Conservation (phyloP, 306 rosid species). For the Vigna radiata region DNA sequence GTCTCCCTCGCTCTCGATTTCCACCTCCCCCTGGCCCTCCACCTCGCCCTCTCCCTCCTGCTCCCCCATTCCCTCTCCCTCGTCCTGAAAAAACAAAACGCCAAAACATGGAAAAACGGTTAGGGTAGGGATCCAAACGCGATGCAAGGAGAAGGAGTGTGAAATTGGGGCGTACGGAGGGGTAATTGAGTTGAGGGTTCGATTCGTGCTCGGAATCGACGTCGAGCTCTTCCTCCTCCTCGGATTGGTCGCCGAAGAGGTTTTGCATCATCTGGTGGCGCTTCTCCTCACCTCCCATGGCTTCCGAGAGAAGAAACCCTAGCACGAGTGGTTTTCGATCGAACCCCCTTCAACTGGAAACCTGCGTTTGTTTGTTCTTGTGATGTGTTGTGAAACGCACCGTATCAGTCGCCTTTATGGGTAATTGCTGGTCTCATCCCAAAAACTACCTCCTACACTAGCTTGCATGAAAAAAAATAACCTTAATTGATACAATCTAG, state of each 20-base stretch:
- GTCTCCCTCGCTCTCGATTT: conserved; percentile 87
- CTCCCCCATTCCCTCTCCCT: conserved; percentile 53
- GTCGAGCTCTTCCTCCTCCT: conserved; percentile 81
- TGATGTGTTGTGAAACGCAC: not conserved
- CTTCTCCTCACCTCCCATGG: conserved; percentile 88
- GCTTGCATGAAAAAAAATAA: too few relatives aligned
- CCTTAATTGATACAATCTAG: too few relatives aligned
- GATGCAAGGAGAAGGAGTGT: not conserved
- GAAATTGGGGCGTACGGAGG: conserved; percentile 55
- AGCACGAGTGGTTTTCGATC: not conserved
- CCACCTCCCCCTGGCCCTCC: conserved; percentile 88
- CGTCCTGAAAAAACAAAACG: conserved; percentile 52
- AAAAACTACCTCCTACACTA: too few relatives aligned
- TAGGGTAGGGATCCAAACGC: not conserved
- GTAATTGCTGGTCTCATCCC: not conserved
- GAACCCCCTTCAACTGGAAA: not conserved
- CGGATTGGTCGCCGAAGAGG: conserved; percentile 96
- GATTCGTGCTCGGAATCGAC: conserved; percentile 94
- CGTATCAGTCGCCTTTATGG: not conserved
- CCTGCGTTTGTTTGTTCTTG: not conserved
- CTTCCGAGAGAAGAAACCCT: not conserved
- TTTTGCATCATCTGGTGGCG: conserved; percentile 99
- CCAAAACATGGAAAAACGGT: not conserved
- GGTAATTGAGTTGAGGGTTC: conserved; percentile 79
- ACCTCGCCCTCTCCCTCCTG: conserved; percentile 62